These are phyloP conservation scores for Xylariaceae sp. DNA, from an alignment of 2,329 filamentous ascomycete genomes.

Conservation along the genomic window DNA sequence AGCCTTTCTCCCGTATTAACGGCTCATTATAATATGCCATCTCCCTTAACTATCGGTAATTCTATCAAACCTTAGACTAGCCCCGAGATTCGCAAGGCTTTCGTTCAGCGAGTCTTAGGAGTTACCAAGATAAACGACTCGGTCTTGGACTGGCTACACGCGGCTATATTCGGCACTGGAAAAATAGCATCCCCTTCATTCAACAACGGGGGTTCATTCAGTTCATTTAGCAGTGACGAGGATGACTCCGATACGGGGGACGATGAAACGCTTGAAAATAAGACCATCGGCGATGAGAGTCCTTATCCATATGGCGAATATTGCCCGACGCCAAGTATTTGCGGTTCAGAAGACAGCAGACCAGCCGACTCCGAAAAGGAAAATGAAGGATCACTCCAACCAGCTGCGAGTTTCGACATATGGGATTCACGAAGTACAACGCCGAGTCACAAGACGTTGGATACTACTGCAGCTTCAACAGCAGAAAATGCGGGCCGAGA, in stretches of 20 bases:
- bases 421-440: too few species aligned
- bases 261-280: background rate
- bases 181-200: background rate
- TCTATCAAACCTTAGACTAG: background rate
- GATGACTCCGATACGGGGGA: background rate
- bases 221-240: background rate
- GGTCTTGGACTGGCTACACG: background rate
- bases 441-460: too few species aligned
- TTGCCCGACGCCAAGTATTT: too few species aligned
- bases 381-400: too few species aligned
- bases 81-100: background rate
- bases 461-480: too few species aligned
- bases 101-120: background rate
- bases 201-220: background rate
- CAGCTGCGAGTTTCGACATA: too few species aligned
- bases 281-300: background rate
- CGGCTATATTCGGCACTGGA: background rate
- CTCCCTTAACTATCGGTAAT: too few species aligned
- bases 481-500: background rate
- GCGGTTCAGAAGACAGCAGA: background rate
- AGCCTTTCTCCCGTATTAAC: too few species aligned
- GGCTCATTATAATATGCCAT: too few species aligned
- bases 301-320: background rate
- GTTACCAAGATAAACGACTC: background rate
- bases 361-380: background rate